These are phyloP conservation scores for Candida quercuum DNA, from an alignment of 805 yeast species.

Conservation along the genomic window DNA sequence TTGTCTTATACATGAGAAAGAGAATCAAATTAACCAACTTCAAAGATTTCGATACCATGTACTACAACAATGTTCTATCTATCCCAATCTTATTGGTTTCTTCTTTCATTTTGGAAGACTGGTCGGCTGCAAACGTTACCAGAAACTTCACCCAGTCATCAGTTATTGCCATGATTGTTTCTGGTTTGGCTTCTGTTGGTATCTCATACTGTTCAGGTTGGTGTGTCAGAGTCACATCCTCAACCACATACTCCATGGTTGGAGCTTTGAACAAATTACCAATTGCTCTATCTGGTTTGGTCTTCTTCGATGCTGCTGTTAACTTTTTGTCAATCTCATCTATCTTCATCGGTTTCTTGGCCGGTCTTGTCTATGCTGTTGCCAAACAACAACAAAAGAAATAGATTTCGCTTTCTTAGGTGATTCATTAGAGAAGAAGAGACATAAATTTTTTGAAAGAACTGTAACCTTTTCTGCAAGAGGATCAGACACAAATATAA, in stretches of 20 bases:
- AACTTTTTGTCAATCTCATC: constrained; percentile 90
- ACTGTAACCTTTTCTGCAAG: no score
- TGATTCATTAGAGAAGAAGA: no score
- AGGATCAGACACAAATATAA: no score
- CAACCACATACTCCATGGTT: constrained; percentile 98
- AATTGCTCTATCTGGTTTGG: constrained; percentile 89
- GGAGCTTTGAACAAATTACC: constrained; percentile 99
- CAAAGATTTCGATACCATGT: constrained; percentile 97
- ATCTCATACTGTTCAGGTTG: constrained; percentile 98
- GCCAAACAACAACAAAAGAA: constrained; percentile 84
- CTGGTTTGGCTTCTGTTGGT: constrained; percentile 94
- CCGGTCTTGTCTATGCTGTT: constrained; percentile 93
- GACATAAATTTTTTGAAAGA: no score
- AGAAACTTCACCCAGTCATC: constrained; percentile 71
- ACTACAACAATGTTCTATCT: constrained; percentile 90
- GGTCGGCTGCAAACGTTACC: constrained; percentile 77
- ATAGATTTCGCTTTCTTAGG: background rate
- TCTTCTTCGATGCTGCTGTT: constrained; percentile 92
- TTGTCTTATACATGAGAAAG: constrained; percentile 93
- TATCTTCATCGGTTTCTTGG: constrained; percentile 86
- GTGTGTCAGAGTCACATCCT: constrained; percentile 99
- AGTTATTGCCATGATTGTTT: constrained; percentile 76
- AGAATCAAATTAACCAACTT: constrained; percentile 95
- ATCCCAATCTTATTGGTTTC: constrained; percentile 79
- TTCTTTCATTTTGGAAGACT: constrained; percentile 82